These are phyloP conservation scores for Wallacemonas sp. DNA, from an alignment of 208 protist species.

Conservation along the genomic window DNA sequence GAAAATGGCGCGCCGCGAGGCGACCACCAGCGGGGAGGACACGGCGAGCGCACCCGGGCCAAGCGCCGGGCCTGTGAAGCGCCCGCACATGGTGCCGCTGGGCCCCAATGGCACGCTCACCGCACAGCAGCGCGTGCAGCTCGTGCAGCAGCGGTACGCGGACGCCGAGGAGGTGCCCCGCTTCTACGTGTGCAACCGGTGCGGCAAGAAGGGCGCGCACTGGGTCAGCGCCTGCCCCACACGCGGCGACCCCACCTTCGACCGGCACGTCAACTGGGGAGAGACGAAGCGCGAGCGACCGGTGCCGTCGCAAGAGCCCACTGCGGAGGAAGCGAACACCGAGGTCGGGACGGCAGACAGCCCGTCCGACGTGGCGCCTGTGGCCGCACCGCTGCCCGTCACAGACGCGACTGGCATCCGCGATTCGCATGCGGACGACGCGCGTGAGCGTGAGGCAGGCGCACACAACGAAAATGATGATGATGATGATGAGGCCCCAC, in stretches of 20 bases:
- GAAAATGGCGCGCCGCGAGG: neutral
- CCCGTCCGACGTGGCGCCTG: no score
- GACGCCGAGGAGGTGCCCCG: constrained; percentile 51
- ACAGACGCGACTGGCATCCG: neutral
- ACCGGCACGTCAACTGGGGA: constrained; percentile 69
- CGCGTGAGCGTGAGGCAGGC: neutral
- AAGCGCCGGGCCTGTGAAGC: constrained; percentile 17
- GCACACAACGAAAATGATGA: neutral
- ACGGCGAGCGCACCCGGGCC: constrained; percentile 12
- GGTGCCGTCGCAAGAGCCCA: neutral
- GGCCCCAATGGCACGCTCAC: constrained; percentile 75
- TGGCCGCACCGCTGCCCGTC: neutral
- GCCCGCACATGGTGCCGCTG: constrained; percentile 49
- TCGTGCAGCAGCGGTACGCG: constrained; percentile 69
- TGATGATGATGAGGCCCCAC: constrained; percentile 32
- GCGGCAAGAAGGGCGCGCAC: constrained; percentile 74
- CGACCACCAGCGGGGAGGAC: neutral
- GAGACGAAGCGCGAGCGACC: constrained; percentile 53
- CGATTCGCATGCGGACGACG: neutral
- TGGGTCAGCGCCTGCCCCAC: constrained; percentile 79
- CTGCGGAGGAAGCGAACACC: constrained; percentile 5
- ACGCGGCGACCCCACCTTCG: constrained; percentile 56
- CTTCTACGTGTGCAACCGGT: constrained; percentile 86
- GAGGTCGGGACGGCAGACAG: no score
- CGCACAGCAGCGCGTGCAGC: constrained; percentile 59